Evolutionary conservation across 345 rosid genomes (phyloP).

Genomic region (Hypericum androsaemum): DNA sequence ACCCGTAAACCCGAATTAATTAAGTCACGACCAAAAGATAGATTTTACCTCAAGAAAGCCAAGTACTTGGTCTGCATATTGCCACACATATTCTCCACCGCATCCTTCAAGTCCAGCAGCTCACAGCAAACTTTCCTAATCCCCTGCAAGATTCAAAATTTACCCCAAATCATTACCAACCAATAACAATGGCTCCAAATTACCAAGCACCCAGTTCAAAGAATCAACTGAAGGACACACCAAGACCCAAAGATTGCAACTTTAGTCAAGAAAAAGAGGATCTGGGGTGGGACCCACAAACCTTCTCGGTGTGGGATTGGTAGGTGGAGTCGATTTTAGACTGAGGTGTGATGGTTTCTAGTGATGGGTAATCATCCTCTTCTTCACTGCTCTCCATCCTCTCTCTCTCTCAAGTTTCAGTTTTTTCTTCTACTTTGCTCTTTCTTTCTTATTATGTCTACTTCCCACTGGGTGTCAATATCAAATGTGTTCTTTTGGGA

Average conservation of each 20-base stretch:
- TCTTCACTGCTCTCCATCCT: constrained; percentile 95
- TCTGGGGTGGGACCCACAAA: constrained; percentile 7
- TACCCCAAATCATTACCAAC: neutral
- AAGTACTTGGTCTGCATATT: constrained; percentile 66
- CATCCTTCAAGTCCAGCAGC: constrained; percentile 94
- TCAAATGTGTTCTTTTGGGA: too few species aligned
- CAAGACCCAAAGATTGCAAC: too few species aligned
- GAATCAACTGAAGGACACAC: too few species aligned
- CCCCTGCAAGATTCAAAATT: constrained; percentile 43
- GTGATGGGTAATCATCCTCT: constrained; percentile 85
- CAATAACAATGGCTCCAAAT: neutral
- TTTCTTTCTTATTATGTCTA: too few species aligned
- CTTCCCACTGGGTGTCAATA: too few species aligned
- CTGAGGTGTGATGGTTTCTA: constrained; percentile 78
- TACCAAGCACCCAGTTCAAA: too few species aligned
- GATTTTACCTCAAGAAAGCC: constrained; percentile 72
- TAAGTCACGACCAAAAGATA: too few species aligned
- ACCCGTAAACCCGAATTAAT: neutral
- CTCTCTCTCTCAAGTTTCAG: neutral
- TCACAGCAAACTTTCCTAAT: constrained; percentile 89
- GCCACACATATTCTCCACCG: constrained; percentile 80
- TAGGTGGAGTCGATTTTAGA: constrained; percentile 73
- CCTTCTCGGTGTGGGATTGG: constrained; percentile 91
- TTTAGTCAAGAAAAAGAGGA: too few species aligned
- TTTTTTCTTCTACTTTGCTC: too few species aligned